Evolutionary conservation across 805 yeast species (phyloP).

Genomic region (Metschnikowia bowlesiae): DNA sequence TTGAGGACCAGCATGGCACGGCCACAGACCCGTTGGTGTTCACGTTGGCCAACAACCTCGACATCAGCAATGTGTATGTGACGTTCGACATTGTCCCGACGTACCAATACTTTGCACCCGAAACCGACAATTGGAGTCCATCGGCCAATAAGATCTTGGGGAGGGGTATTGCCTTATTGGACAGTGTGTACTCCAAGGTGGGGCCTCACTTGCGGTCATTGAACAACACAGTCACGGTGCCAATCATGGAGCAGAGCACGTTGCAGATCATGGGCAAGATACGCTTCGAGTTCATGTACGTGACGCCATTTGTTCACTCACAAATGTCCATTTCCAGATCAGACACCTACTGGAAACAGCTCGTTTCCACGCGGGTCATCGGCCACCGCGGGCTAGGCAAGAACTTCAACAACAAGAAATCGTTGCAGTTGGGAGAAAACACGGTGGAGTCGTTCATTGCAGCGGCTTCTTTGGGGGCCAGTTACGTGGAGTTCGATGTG

Average conservation of each 20-base stretch:
- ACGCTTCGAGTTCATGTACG: constrained; percentile 68
- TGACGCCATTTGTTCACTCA: constrained; percentile 69
- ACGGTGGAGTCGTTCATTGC: constrained; percentile 93
- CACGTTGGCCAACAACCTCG: constrained; percentile 45
- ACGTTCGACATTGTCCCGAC: constrained; percentile 90
- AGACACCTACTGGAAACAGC: constrained; percentile 86
- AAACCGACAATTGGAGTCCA: constrained; percentile 2
- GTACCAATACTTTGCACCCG: constrained; percentile 45
- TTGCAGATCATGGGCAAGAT: constrained; percentile 74
- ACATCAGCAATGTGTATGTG: constrained; percentile 51
- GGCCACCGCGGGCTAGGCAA: constrained; percentile 96
- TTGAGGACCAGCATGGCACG: constrained; percentile 68
- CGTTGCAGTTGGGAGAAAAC: constrained; percentile 91
- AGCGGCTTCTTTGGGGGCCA: constrained; percentile 94
- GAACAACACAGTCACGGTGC: constrained; percentile 61
- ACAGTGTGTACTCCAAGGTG: constrained; percentile 57
- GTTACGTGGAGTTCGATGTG: constrained; percentile 95
- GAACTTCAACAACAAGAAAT: constrained; percentile 63
- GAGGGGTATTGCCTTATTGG: constrained; percentile 74
- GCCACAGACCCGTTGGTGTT: constrained; percentile 75
- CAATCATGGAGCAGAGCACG: constrained; percentile 68
- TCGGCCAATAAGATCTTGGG: constrained; percentile 47
- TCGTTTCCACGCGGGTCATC: constrained; percentile 84
- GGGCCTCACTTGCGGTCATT: constrained; percentile 66
- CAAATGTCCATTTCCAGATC: constrained; percentile 61